These are phyloP conservation scores for Penicillium diatomitis DNA, from an alignment of 495 filamentous ascomycete species.

Conservation along the genomic window DNA sequence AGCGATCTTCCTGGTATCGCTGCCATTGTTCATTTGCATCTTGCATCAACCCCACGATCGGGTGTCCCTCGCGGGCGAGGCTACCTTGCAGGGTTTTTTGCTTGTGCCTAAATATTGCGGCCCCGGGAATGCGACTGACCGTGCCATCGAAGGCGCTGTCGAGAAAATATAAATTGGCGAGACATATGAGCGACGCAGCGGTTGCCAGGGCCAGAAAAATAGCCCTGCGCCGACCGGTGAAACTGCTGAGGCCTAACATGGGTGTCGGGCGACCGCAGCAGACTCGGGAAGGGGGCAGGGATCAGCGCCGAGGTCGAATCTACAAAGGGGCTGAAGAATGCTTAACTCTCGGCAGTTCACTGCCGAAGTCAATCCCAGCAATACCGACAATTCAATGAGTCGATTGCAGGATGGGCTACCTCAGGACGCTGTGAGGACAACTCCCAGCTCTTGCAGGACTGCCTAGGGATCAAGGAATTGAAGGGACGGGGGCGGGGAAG, in stretches of 20 bases:
- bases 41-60: slow-evolving; percentile 10
- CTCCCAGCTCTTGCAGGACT: too few species aligned
- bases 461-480: too few species aligned
- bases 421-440: too few species aligned
- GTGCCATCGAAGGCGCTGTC: slow-evolving; percentile 4
- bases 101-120: slow-evolving; percentile 2
- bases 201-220: slow-evolving; percentile 8
- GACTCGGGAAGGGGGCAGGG: background rate
- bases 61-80: slow-evolving; percentile 11
- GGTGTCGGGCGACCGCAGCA: background rate
- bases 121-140: slow-evolving; percentile 2
- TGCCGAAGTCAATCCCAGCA: too few species aligned
- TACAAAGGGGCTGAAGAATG: too few species aligned
- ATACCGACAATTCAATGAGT: too few species aligned
- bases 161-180: slow-evolving; percentile 11
- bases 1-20: slow-evolving; percentile 10
- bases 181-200: slow-evolving; percentile 4
- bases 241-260: slow-evolving; percentile 11
- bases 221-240: slow-evolving; percentile 8
- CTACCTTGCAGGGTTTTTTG: slow-evolving; percentile 3
- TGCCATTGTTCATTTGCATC: slow-evolving; percentile 11
- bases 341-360: too few species aligned
- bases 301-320: background rate
- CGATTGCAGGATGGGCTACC: too few species aligned
- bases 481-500: too few species aligned